Evolutionary conservation across 495 filamentous ascomycete genomes (phyloP), one percentile per base, ranked within the genome.

Genomic region (Tuber indicum): DNA sequence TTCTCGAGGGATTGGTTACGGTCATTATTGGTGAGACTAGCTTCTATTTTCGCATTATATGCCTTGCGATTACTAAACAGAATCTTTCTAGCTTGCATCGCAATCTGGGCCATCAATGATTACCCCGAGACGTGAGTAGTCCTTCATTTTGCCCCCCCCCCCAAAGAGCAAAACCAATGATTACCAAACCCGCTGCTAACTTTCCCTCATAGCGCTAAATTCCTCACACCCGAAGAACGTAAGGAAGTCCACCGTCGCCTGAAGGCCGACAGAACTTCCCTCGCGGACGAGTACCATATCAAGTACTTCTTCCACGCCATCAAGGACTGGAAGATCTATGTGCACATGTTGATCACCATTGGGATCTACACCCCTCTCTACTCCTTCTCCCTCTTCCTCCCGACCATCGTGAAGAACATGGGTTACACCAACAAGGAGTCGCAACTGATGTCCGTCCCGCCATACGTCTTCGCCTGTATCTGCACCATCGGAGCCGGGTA

Each of bases 261-360:
- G 19, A 82, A 84, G 49, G 83, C 82, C 8, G 89, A 90, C 73
- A 85, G 90, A 77, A 91, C 91, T 81, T 89, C 89, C 14, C 86
- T 92, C 78, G 89, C 91, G 77, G 91, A 94, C 82, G 86, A 91
- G 74, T 93, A 92, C 83, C 86, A 91, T 81, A 87, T 90, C 84
- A 85, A 87, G 23, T 93, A 92, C 81, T 87, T 94, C 76, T 91
- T 88, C 86, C 87, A 88, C 5, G 89, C 90, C 70, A 75, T 90
- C 8, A 80, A 84, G 71, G 91, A 92, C 82, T 91, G 89, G 89
- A 91, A 91, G 84, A 89, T 92, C 47, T 91, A 87, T 75, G 84
- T 85, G 23, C 81, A 84, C 75, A 82, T 86, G 82, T 21, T 85
- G 71, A 84, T 87, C 84, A 85, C 87, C 82, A 85, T 89, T 78